phyloP scores from a whole-genome alignment of 441 rosid species.

The Aleurites moluccanus region DNA sequence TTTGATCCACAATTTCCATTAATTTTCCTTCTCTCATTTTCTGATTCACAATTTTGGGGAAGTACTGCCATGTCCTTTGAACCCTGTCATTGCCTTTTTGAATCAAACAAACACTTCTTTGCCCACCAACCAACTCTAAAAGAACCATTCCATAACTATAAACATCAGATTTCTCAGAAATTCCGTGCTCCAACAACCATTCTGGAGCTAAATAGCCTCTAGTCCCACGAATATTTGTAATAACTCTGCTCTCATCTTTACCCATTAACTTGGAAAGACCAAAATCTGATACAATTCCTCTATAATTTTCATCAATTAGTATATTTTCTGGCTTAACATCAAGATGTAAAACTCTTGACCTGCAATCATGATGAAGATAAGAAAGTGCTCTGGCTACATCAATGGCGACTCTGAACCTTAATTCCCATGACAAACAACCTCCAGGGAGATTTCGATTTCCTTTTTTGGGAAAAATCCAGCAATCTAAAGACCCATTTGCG shows the following conservation, averaged over 20 bases:
- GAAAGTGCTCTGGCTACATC: too few species aligned
- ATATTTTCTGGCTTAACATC: too few species aligned
- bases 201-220: slow-evolving; percentile 84
- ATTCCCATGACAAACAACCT: too few species aligned
- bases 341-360: slow-evolving; percentile 77
- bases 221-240: too few species aligned
- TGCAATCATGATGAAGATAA: slow-evolving; percentile 82
- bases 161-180: slow-evolving; percentile 76
- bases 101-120: slow-evolving; percentile 50
- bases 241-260: slow-evolving; percentile 68
- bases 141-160: slow-evolving; percentile 85
- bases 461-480: too few species aligned
- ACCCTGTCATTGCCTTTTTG: slow-evolving; percentile 33
- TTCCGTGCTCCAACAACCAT: slow-evolving; percentile 70
- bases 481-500: too few species aligned
- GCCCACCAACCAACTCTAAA: slow-evolving; percentile 73
- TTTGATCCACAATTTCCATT: slow-evolving; percentile 62
- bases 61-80: slow-evolving; percentile 56
- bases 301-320: slow-evolving; percentile 56
- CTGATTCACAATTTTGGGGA: slow-evolving; percentile 60
- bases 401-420: too few species aligned
- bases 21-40: slow-evolving; percentile 59
- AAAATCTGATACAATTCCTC: slow-evolving; percentile 70
- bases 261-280: slow-evolving; percentile 76
- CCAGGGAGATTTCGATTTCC: too few species aligned